These are phyloP conservation scores for Geotrichum histeridarum DNA, from an alignment of 1,139 yeast species.

Conservation along the genomic window DNA sequence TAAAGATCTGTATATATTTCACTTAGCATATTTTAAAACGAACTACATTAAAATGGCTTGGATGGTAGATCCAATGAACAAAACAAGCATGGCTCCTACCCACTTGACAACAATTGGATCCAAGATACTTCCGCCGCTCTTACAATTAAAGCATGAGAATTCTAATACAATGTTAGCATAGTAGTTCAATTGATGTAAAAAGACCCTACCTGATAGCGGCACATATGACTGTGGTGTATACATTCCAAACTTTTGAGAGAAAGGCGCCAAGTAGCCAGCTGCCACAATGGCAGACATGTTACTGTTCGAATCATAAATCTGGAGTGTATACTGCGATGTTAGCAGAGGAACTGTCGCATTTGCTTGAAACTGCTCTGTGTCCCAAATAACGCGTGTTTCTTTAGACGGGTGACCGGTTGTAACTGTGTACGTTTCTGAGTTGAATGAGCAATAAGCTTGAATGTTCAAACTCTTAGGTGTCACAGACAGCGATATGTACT, in stretches of 20 bases:
- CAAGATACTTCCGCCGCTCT: conserved; percentile 17
- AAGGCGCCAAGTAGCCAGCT: conserved; percentile 38
- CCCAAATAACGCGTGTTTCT: conserved; percentile 38
- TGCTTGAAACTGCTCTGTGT: conserved; percentile 35
- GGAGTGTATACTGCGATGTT: conserved; percentile 38
- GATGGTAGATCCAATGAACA: conserved; percentile 18
- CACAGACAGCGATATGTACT: conserved; percentile 36
- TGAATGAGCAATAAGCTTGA: conserved; percentile 38
- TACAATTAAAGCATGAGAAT: conserved; percentile 24
- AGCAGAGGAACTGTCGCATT: conserved; percentile 32
- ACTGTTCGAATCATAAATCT: conserved; percentile 36
- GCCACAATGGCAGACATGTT: conserved; percentile 30
- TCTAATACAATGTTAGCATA: conserved; percentile 14
- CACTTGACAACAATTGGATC: conserved; percentile 24
- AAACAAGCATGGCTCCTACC: conserved; percentile 22
- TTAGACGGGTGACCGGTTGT: conserved; percentile 34
- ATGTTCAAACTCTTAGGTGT: conserved; percentile 39
- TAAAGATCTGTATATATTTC: neutral
- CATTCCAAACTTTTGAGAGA: conserved; percentile 34
- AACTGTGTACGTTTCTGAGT: conserved; percentile 39
- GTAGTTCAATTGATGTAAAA: neutral
- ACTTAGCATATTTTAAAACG: neutral
- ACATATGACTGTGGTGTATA: conserved; percentile 38
- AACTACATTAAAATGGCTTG: conserved; percentile 9
- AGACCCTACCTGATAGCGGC: conserved; percentile 28